Conservation (phyloP, 768 basidiomycete genomes). For the Paxillus involutus region DNA sequence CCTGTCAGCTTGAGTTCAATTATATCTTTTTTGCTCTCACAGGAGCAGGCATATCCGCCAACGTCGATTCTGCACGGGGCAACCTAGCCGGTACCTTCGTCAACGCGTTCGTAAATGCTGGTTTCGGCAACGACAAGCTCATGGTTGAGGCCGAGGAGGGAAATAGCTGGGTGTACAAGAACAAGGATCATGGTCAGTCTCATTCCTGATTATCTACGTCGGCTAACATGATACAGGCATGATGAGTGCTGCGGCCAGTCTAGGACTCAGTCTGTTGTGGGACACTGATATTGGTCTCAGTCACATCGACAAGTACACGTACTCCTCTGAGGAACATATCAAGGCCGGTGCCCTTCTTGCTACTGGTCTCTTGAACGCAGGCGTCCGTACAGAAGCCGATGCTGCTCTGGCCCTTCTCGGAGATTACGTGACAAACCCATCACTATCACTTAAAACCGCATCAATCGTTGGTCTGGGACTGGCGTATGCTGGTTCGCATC, state of each 20-base stretch:
- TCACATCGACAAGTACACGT: constrained; percentile 97
- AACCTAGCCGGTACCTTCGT: constrained; percentile 97
- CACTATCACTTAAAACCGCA: constrained; percentile 77
- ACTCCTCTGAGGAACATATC: constrained; percentile 94
- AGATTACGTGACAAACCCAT: constrained; percentile 88
- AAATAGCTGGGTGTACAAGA: constrained; percentile 99
- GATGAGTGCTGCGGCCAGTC: constrained; percentile 94
- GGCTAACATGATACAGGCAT: constrained; percentile 55
- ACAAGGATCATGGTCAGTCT: constrained; percentile 89
- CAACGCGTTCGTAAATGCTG: constrained; percentile 98
- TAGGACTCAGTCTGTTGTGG: constrained; percentile 93
- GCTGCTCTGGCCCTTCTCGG: constrained; percentile 87
- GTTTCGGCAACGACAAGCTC: constrained; percentile 97
- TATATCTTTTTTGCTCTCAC: not conserved
- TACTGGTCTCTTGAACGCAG: constrained; percentile 87
- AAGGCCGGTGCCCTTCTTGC: constrained; percentile 97
- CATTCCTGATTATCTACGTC: not conserved
- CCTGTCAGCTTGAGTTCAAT: not conserved
- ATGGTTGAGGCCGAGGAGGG: constrained; percentile 98
- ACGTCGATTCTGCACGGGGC: constrained; percentile 89
- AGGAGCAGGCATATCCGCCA: constrained; percentile 69
- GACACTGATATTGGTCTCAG: constrained; percentile 92
- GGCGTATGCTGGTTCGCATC: constrained; percentile 92
- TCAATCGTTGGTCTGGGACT: constrained; percentile 92
- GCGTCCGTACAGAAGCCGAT: constrained; percentile 90